These are phyloP conservation scores for Ophiocordyceps camponoti-rufipedis DNA, from an alignment of 2,329 filamentous ascomycete species.

Conservation along the genomic window DNA sequence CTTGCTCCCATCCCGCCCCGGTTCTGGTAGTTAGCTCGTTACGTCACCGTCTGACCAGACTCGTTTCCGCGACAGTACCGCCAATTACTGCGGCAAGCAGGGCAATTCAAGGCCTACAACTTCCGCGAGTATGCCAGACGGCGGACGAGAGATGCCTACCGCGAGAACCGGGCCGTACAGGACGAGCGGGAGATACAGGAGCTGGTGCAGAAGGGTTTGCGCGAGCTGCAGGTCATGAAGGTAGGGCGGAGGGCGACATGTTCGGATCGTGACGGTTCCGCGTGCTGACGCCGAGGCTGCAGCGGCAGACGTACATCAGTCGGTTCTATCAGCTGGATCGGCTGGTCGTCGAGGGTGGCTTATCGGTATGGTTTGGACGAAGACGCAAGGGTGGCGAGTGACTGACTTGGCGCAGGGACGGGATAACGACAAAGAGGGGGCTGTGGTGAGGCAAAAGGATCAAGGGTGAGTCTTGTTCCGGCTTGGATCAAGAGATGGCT, in stretches of 20 bases:
- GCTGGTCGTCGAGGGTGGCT: constrained; percentile 79
- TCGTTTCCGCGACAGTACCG: constrained; percentile 47
- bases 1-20: neutral
- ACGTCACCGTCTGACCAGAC: neutral
- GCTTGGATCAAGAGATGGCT: neutral
- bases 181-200: constrained; percentile 71
- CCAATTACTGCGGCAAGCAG: constrained; percentile 69
- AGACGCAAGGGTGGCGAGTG: neutral
- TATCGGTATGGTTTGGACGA: constrained; percentile 38
- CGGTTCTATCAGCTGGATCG: constrained; percentile 87
- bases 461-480: constrained; percentile 39
- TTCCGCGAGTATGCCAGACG: constrained; percentile 93
- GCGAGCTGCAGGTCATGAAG: constrained; percentile 81
- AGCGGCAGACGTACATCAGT: constrained; percentile 91
- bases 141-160: constrained; percentile 78
- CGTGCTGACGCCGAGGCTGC: constrained; percentile 1
- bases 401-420: constrained; percentile 34
- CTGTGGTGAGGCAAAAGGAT: constrained; percentile 60
- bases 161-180: constrained; percentile 54
- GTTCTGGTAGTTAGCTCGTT: neutral
- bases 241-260: constrained; percentile 24
- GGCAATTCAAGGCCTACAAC: constrained; percentile 86
- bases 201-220: constrained; percentile 71
- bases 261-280: constrained; percentile 1
- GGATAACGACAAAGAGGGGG: constrained; percentile 46